phyloP scores from a whole-genome alignment of 225 moss, liverwort and hornwort genomes.

The Bryoerythrophyllum caledonicum region DNA sequence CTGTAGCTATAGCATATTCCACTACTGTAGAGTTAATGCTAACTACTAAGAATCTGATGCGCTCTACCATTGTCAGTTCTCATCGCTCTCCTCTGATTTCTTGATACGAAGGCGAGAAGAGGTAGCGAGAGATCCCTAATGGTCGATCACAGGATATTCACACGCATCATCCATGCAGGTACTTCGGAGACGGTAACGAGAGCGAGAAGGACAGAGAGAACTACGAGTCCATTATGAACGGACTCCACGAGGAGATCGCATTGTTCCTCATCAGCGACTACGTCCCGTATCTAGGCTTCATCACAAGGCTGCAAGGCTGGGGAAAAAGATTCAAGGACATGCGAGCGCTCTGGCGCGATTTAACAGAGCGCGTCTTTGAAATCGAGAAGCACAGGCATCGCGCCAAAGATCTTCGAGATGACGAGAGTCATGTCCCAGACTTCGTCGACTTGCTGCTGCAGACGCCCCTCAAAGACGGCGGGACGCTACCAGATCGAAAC shows the following conservation, averaged over 20 bases:
- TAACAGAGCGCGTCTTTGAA: background rate
- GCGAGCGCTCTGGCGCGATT: background rate
- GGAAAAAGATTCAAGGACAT: background rate
- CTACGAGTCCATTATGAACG: background rate
- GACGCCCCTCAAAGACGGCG: background rate
- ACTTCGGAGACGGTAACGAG: background rate
- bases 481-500: background rate
- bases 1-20: too few relatives aligned
- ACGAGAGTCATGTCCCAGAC: background rate
- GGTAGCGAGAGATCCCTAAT: too few relatives aligned
- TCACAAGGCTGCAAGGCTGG: background rate
- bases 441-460: background rate
- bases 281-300: background rate
- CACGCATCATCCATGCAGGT: background rate
- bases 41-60: too few relatives aligned
- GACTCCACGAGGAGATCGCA: background rate
- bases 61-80: too few relatives aligned
- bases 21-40: too few relatives aligned
- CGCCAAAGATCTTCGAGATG: background rate
- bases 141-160: too few relatives aligned
- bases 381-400: background rate
- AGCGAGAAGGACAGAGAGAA: background rate
- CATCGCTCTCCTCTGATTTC: too few relatives aligned
- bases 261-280: background rate
- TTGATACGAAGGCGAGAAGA: too few relatives aligned